Conservation (phyloP, 2,329 filamentous ascomycete genomes). For the Emergomyces pasteurianus region DNA sequence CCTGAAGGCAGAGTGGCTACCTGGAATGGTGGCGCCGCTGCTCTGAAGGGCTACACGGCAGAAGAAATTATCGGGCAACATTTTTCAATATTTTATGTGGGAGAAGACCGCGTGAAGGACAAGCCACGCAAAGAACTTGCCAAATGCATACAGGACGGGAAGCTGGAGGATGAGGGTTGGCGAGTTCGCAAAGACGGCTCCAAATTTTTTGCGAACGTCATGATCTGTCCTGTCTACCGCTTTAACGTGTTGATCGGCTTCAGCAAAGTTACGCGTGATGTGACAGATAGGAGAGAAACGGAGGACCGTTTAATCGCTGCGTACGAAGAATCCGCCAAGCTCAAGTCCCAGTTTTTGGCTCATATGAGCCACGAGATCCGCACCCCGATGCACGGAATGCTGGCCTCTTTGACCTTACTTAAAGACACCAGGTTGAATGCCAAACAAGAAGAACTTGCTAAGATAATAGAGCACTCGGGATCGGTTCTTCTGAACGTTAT, state of each 20-base stretch:
- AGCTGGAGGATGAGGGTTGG: conserved; percentile 50
- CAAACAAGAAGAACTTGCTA: conserved; percentile 45
- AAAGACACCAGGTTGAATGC: conserved; percentile 41
- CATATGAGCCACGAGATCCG: conserved; percentile 55
- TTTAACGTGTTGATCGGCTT: conserved; percentile 44
- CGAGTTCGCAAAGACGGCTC: conserved; percentile 47
- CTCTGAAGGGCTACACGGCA: conserved; percentile 44
- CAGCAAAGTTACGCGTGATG: conserved; percentile 47
- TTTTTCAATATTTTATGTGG: conserved; percentile 46
- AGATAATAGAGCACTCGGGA: conserved; percentile 49
- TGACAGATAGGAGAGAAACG: conserved; percentile 44
- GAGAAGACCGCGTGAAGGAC: conserved; percentile 37
- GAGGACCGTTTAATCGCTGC: conserved; percentile 45
- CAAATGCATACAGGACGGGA: conserved; percentile 43
- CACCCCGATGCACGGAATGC: conserved; percentile 53
- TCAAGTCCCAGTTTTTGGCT: conserved; percentile 50
- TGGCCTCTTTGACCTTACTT: conserved; percentile 47
- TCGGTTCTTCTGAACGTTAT: conserved; percentile 49
- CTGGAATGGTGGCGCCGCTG: conserved; percentile 46
- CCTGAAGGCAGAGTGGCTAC: conserved; percentile 43
- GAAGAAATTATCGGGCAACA: conserved; percentile 47
- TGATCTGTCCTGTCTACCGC: conserved; percentile 46
- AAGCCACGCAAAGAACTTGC: conserved; percentile 44
- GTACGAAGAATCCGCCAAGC: conserved; percentile 50
- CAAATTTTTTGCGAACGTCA: conserved; percentile 49